Percentiles rank a stretch among this genome's conserved stretches.
phyloP scores from a whole-genome alignment of 352 stramenopile species.

The Thraustochytrium striatum region DNA sequence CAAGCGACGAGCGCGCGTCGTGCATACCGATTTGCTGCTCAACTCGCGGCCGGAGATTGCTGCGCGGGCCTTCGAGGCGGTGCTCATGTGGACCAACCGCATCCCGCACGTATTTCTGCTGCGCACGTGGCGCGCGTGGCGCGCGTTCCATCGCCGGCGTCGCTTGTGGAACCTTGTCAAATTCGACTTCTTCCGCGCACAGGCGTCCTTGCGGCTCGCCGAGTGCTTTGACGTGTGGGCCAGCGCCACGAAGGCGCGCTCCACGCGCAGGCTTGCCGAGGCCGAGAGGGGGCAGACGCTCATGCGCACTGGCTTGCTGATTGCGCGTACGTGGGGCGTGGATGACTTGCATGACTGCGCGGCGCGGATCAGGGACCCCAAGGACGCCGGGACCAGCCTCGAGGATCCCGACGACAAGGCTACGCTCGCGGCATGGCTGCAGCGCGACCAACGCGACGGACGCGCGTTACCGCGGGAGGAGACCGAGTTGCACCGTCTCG shows the following conservation, averaged over 20 bases:
- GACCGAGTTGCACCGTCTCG: constrained; percentile 9
- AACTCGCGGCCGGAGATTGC: not conserved
- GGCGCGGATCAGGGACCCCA: not conserved
- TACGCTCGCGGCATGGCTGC: not conserved
- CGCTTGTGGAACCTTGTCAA: not conserved
- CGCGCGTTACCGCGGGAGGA: not conserved
- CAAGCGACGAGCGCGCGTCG: not conserved
- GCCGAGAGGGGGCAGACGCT: not conserved
- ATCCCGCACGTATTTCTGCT: constrained; percentile 13
- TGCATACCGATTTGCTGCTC: not conserved
- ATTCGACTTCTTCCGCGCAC: constrained; percentile 1
- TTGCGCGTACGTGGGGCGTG: not conserved
- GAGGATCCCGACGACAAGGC: not conserved
- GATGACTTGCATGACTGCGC: not conserved
- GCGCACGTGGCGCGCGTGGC: constrained; percentile 16
- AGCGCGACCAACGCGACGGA: not conserved
- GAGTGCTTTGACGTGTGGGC: not conserved
- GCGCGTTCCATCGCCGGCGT: not conserved
- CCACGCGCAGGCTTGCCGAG: not conserved
- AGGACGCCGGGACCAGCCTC: not conserved
- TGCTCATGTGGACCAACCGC: not conserved
- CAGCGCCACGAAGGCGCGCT: not conserved
- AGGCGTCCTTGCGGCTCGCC: not conserved
- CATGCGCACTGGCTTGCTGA: not conserved
- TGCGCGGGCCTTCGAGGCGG: not conserved